Evolutionary conservation across 768 basidiomycete species (phyloP).

Genomic region (Lactifluus hygrophoroides): DNA sequence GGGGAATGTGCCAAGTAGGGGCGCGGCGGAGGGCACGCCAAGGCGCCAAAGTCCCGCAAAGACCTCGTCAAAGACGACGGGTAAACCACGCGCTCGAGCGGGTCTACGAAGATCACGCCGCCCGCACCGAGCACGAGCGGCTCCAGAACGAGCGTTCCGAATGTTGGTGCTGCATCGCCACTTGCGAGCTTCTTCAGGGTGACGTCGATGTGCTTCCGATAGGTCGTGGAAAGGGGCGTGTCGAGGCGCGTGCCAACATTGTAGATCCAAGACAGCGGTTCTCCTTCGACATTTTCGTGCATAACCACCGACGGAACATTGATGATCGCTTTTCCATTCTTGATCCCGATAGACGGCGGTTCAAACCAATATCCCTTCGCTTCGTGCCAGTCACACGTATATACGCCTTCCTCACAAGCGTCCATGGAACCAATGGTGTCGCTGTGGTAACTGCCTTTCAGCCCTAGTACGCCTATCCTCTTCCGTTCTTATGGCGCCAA

Average conservation of each 20-base stretch:
- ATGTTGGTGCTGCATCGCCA: constrained; percentile 31
- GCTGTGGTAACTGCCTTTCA: constrained; percentile 93
- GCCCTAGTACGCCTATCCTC: constrained; percentile 67
- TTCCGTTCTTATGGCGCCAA: constrained; percentile 34
- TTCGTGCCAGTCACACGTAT: constrained; percentile 92
- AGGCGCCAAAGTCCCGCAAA: constrained; percentile 90
- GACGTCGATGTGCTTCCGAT: constrained; percentile 48
- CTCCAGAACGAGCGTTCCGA: constrained; percentile 81
- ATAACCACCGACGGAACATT: constrained; percentile 43
- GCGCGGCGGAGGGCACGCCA: constrained; percentile 54
- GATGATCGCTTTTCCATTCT: constrained; percentile 47
- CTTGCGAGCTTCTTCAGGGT: constrained; percentile 41
- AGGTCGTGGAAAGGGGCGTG: constrained; percentile 55
- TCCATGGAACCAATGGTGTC: constrained; percentile 99
- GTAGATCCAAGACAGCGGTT: constrained; percentile 56
- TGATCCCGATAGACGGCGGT: constrained; percentile 68
- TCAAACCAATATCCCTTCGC: constrained; percentile 93
- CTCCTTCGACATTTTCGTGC: constrained; percentile 27
- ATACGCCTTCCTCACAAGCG: constrained; percentile 85
- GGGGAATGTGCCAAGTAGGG: constrained; percentile 64
- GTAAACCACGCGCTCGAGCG: constrained; percentile 75
- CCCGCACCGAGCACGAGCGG: constrained; percentile 92
- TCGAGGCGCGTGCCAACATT: constrained; percentile 53
- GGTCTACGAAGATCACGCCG: constrained; percentile 96
- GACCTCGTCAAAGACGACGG: constrained; percentile 94